Conservation (phyloP, 208 protist species). For the Porcisia hertigi region DNA sequence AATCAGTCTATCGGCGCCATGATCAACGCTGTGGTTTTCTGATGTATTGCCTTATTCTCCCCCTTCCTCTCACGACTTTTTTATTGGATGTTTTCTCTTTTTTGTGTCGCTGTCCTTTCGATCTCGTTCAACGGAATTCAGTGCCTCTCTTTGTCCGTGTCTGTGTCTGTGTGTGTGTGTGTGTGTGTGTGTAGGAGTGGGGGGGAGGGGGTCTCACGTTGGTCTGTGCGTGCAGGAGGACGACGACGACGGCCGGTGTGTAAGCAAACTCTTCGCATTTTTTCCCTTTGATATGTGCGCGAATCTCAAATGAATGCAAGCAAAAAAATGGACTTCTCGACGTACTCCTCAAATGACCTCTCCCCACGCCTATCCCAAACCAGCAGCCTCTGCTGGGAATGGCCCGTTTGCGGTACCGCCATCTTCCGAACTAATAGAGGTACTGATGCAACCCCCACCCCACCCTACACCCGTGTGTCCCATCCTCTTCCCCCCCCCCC, state of each 20-base stretch:
- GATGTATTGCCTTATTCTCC: constrained; percentile 24
- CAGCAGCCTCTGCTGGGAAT: no score
- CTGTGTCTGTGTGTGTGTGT: constrained; percentile 1
- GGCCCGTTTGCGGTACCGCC: no score
- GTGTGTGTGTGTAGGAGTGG: neutral
- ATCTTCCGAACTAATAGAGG: no score
- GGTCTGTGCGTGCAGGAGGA: neutral
- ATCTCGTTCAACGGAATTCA: no score
- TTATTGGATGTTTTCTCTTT: neutral
- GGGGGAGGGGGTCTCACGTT: neutral
- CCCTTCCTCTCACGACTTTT: neutral
- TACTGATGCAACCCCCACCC: no score
- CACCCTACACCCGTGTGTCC: no score
- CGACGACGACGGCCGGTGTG: neutral
- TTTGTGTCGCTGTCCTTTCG: neutral
- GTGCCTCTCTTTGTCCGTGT: neutral
- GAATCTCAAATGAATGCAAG: neutral
- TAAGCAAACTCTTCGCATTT: neutral
- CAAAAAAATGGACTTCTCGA: neutral
- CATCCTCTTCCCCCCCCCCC: no score
- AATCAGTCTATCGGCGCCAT: constrained; percentile 86
- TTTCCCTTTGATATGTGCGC: neutral
- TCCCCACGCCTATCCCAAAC: no score
- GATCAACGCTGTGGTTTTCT: constrained; percentile 90
- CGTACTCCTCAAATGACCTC: no score